These are phyloP conservation scores for Candida buenavistaensis DNA, from an alignment of 1,139 yeast genomes.

Conservation along the genomic window DNA sequence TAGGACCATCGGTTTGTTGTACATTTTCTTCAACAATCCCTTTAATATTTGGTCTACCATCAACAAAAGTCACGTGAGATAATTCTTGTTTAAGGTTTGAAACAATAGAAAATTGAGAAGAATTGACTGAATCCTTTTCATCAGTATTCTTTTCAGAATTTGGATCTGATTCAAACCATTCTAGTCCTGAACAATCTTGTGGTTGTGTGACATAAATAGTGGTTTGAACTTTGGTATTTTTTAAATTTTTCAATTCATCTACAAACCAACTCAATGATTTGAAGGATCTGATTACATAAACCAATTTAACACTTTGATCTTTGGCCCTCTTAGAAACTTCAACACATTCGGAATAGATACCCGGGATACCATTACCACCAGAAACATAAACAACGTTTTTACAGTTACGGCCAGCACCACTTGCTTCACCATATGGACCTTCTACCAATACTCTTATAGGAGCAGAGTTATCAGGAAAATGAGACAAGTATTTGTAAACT, in stretches of 20 bases:
- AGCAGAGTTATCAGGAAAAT: slow-evolving; percentile 24
- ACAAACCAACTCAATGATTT: slow-evolving; percentile 39
- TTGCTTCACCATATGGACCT: slow-evolving; percentile 39
- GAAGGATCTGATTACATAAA: slow-evolving; percentile 46
- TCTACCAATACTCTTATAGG: slow-evolving; percentile 33
- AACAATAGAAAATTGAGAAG: slow-evolving; percentile 7
- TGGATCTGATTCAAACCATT: slow-evolving; percentile 8
- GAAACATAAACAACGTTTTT: slow-evolving; percentile 35
- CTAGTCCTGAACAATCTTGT: slow-evolving; percentile 9
- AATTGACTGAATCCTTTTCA: slow-evolving; percentile 7
- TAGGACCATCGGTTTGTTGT: slow-evolving; percentile 33
- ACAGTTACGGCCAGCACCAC: slow-evolving; percentile 28
- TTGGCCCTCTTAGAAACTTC: slow-evolving; percentile 32
- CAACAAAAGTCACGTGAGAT: slow-evolving; percentile 24
- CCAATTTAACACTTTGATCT: slow-evolving; percentile 25
- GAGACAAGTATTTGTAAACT: slow-evolving; percentile 25
- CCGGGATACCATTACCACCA: slow-evolving; percentile 45
- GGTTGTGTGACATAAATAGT: slow-evolving; percentile 35
- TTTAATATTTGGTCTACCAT: slow-evolving; percentile 33
- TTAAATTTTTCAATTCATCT: slow-evolving; percentile 27
- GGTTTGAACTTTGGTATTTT: slow-evolving; percentile 24
- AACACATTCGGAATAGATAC: slow-evolving; percentile 40
- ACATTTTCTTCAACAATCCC: slow-evolving; percentile 26
- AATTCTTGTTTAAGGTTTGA: slow-evolving; percentile 14
- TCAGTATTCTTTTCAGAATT: slow-evolving; percentile 4